Evolutionary conservation across 2,329 filamentous ascomycete species (phyloP), one percentile per base, ranked within the genome.

Genomic region (Zymoseptoria crescenta): DNA sequence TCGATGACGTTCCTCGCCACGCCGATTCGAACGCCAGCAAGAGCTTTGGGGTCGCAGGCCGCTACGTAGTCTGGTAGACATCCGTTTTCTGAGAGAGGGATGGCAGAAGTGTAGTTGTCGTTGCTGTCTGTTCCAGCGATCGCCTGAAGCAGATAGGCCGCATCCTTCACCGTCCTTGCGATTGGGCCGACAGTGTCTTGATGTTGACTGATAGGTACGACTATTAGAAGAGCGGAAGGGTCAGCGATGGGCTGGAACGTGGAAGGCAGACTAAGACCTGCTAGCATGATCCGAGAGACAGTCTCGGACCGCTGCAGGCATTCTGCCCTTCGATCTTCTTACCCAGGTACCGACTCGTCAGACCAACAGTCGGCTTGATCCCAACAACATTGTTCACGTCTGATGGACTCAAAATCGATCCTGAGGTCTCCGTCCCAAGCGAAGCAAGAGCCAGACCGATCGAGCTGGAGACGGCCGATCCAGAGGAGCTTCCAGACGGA

Each of bases 281-380:
- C n/a, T n/a, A n/a, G n/a, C n/a, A n/a, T n/a, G n/a, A n/a, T n/a
- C n/a, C n/a, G n/a, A n/a, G n/a, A n/a, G n/a, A n/a, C n/a, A n/a
- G n/a, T n/a, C n/a, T n/a, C n/a, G n/a, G n/a, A n/a, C n/a, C n/a
- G n/a, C n/a, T n/a, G n/a, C n/a, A n/a, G n/a, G n/a, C n/a, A n/a
- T n/a, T n/a, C n/a, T n/a, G n/a, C n/a, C n/a, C n/a, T n/a, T n/a
- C n/a, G n/a, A n/a, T 84, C 0, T 81, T 87, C 2, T 88, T 75
- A 0, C 0, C 85, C 3, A 87, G 75, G 58, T 80, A 73, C 8
- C 82, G 76, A 1, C 83, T 85, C 0, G 82, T 87, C 3, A 88
- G 74, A 0, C 86, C 86, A 1, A 87, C 82, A 0, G 84, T 86
- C 1, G 86, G 84, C 68, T 86, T 87, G 69, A 89, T 84, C 1